Conservation (phyloP, 805 yeast species). For the Metschnikowia chrysomelidarum region DNA sequence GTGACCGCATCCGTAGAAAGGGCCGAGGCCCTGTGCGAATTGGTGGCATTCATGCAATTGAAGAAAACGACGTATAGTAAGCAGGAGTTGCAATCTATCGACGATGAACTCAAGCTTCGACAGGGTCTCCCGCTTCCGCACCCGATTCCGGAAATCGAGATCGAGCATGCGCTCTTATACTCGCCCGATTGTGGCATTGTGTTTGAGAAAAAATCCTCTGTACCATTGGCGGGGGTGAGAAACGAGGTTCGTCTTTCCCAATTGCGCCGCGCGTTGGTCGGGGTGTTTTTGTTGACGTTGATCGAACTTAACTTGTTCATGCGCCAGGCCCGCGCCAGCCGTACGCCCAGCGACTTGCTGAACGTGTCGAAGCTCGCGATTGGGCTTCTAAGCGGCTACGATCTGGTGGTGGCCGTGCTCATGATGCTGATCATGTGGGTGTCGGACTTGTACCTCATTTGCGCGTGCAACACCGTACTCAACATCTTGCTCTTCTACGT, state of each 20-base stretch:
- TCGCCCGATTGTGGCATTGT: conserved; percentile 87
- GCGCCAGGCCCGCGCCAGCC: conserved; percentile 66
- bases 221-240: conserved; percentile 50
- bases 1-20: conserved; percentile 35
- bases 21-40: conserved; percentile 60
- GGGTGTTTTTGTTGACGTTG: conserved; percentile 43
- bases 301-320: conserved; percentile 56
- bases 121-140: conserved; percentile 70
- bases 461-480: conserved; percentile 67
- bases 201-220: conserved; percentile 26
- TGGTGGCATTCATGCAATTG: conserved; percentile 63
- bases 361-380: conserved; percentile 55
- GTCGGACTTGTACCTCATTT: conserved; percentile 59
- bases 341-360: conserved; percentile 78
- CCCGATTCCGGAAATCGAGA: conserved; percentile 51
- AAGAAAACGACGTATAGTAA: conserved; percentile 55
- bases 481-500: conserved; percentile 68
- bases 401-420: conserved; percentile 65
- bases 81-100: conserved; percentile 58
- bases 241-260: conserved; percentile 43
- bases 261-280: conserved; percentile 44
- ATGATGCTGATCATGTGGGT: conserved; percentile 52
- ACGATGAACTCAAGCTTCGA: conserved; percentile 70
- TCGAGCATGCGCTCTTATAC: conserved; percentile 61
- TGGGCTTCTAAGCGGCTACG: conserved; percentile 66